These are phyloP conservation scores for Clonostachys solani DNA, from an alignment of 2,329 filamentous ascomycete genomes.

Conservation along the genomic window DNA sequence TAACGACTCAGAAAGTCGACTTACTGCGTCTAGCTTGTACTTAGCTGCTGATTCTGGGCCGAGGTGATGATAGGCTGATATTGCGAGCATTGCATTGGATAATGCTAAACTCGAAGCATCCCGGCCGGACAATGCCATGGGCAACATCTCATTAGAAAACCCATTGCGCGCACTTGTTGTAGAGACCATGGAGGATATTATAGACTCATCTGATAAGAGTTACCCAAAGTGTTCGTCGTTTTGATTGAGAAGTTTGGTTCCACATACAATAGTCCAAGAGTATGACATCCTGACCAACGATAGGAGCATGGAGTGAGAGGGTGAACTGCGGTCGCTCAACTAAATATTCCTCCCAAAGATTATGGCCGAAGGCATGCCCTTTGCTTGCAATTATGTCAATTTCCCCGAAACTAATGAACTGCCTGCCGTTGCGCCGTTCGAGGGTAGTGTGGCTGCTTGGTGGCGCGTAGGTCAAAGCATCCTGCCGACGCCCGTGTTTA, in stretches of 20 bases:
- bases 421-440: conserved; percentile 4
- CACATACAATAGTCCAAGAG: conserved; percentile 13
- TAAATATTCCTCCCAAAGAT: background rate
- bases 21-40: conserved; percentile 35
- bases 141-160: conserved; percentile 37
- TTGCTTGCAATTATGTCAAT: conserved; percentile 17
- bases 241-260: background rate
- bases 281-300: conserved; percentile 6
- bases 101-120: conserved; percentile 29
- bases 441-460: no score
- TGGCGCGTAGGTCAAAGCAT: conserved; percentile 6
- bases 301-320: conserved; percentile 2
- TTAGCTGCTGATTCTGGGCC: conserved; percentile 30
- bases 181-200: conserved; percentile 38
- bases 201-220: conserved; percentile 23
- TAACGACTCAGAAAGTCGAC: conserved; percentile 23
- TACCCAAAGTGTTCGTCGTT: background rate
- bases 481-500: conserved; percentile 28
- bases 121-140: conserved; percentile 32
- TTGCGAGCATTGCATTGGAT: conserved; percentile 36
- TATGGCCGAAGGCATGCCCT: background rate
- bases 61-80: conserved; percentile 35
- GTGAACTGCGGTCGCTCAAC: background rate
- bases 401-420: conserved; percentile 33
- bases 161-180: conserved; percentile 40